Conservation (phyloP, 2,329 filamentous ascomycete genomes). For the Talaromyces verruculosus region DNA sequence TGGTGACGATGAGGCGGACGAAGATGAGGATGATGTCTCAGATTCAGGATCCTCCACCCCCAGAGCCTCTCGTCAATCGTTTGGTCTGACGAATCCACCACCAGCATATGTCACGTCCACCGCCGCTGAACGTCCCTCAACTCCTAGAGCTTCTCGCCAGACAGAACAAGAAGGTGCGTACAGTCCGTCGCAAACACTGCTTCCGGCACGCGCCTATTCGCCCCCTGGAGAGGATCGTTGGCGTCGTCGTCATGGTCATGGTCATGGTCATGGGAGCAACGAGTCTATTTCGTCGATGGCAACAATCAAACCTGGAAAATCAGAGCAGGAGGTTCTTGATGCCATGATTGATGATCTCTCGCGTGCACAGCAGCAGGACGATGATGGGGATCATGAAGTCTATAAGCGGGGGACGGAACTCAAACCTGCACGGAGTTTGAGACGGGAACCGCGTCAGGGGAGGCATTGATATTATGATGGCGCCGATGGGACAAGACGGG, state of each 20-base stretch:
- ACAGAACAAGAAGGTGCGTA: neutral
- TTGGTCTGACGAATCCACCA: neutral
- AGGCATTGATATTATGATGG: neutral
- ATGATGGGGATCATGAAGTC: neutral
- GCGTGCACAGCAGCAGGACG: no score
- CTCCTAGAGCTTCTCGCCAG: neutral
- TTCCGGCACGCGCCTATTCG: neutral
- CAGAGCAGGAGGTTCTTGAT: neutral
- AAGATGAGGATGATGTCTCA: neutral
- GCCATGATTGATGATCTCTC: neutral
- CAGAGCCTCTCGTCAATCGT: neutral
- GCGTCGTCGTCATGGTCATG: neutral
- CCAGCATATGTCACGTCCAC: neutral
- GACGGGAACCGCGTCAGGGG: neutral
- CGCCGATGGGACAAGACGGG: neutral
- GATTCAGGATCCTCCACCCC: neutral
- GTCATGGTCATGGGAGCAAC: neutral
- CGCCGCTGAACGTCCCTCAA: neutral
- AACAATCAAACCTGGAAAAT: neutral
- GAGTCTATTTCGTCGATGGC: neutral
- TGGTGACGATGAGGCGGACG: neutral
- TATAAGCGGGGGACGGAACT: neutral
- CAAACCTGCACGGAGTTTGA: neutral
- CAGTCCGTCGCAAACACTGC: neutral
- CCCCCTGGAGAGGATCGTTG: neutral